These are phyloP conservation scores for Botrytis aclada DNA, from an alignment of 2,329 filamentous ascomycete species.

Conservation along the genomic window DNA sequence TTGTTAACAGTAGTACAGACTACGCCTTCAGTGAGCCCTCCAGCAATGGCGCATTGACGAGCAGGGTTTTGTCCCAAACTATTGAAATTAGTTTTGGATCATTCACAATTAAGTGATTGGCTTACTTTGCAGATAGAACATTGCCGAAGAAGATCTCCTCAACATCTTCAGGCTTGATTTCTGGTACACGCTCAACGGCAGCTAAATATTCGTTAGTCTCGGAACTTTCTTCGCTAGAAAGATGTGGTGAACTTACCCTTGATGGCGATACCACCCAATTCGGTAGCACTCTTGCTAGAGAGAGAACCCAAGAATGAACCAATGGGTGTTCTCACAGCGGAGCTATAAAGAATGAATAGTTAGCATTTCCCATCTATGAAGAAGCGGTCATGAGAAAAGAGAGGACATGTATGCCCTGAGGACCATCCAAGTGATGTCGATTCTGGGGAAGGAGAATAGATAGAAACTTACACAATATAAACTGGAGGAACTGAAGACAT, in stretches of 20 bases:
- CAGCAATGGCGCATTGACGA: constrained; percentile 86
- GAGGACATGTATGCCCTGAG: neutral
- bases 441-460: neutral
- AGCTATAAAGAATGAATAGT: constrained; percentile 38
- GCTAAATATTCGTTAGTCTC: constrained; percentile 41
- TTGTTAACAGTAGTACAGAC: constrained; percentile 97
- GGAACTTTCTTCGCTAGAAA: neutral
- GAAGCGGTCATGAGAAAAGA: neutral
- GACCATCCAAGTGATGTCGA: neutral
- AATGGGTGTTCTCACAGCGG: constrained; percentile 82
- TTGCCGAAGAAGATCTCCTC: constrained; percentile 98
- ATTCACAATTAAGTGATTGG: constrained; percentile 30
- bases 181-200: constrained; percentile 80
- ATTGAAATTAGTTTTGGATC: constrained; percentile 23
- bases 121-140: constrained; percentile 90
- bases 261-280: constrained; percentile 88
- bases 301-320: constrained; percentile 94
- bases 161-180: constrained; percentile 83
- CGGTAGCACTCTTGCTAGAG: constrained; percentile 77
- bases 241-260: constrained; percentile 59
- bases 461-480: constrained; percentile 68
- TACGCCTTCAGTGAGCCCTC: constrained; percentile 75
- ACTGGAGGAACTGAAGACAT: constrained; percentile 84
- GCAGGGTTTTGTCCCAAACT: constrained; percentile 96
- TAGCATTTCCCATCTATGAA: neutral